phyloP scores from a whole-genome alignment of 169 alveolate species.

The Eimeria sp. region DNA sequence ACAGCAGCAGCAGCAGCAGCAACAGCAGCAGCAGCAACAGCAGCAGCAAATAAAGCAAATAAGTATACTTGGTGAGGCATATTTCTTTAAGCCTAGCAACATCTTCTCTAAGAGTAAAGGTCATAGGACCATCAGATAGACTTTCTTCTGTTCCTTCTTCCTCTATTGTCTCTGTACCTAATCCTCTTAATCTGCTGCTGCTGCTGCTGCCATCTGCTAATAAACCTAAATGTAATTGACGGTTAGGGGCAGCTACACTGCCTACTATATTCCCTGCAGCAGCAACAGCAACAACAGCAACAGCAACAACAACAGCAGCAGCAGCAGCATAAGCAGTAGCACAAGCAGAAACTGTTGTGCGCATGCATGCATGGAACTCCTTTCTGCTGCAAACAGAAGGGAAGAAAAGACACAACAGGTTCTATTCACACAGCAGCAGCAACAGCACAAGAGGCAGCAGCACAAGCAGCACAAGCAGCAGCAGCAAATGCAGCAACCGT shows the following conservation, averaged over 20 bases:
- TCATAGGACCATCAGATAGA: background rate
- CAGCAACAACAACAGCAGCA: background rate
- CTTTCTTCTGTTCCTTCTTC: slow-evolving; percentile 53
- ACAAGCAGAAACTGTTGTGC: background rate
- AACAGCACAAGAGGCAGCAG: background rate
- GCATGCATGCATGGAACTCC: too few relatives aligned
- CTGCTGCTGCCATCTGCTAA: slow-evolving; percentile 58
- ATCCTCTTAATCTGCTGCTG: slow-evolving; percentile 11
- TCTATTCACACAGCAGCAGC: background rate
- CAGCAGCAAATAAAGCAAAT: background rate
- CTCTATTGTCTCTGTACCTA: slow-evolving; percentile 38
- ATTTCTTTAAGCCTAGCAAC: slow-evolving; percentile 47
- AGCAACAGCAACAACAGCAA: background rate
- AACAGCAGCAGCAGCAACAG: background rate
- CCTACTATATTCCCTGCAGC: slow-evolving; percentile 9
- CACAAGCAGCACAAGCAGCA: too few relatives aligned
- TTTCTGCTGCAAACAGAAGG: too few relatives aligned
- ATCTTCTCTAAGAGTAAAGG: slow-evolving; percentile 61
- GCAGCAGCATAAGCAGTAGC: background rate
- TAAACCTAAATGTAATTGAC: slow-evolving; percentile 73
- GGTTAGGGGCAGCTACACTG: slow-evolving; percentile 73
- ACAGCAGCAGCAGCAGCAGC: background rate
- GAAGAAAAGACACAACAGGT: too few relatives aligned
- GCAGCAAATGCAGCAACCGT: too few relatives aligned
- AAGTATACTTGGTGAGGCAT: slow-evolving; percentile 19